Percentiles rank a stretch among this genome's conserved stretches.
These are phyloP conservation scores for Trametes gibbosa DNA, from an alignment of 768 basidiomycete genomes.

Conservation along the genomic window DNA sequence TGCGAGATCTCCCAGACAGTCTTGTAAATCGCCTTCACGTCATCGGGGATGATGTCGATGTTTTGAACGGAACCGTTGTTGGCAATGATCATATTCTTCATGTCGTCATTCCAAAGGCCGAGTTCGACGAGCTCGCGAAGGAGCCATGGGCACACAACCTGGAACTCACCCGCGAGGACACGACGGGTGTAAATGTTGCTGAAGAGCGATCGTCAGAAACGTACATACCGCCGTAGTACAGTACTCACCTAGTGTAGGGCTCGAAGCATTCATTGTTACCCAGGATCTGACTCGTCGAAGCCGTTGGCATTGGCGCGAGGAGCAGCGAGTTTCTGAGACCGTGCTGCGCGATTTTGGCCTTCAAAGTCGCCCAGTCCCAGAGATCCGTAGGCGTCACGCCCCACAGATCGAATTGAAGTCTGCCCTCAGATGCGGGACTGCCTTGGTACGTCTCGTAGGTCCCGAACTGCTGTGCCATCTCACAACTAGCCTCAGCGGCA, in stretches of 20 bases:
- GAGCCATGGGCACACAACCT: constrained; percentile 98
- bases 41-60: constrained; percentile 83
- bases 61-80: constrained; percentile 88
- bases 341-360: constrained; percentile 76
- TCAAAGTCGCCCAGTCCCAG: constrained; percentile 92
- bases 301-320: constrained; percentile 98
- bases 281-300: constrained; percentile 96
- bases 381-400: constrained; percentile 80
- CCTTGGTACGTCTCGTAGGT: constrained; percentile 89
- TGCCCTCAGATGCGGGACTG: constrained; percentile 84
- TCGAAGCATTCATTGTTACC: constrained; percentile 99
- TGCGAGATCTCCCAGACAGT: constrained; percentile 99
- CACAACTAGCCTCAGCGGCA: constrained; percentile 85
- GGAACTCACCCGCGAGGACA: constrained; percentile 99
- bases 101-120: constrained; percentile 94
- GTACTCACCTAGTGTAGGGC: constrained; percentile 84
- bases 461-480: constrained; percentile 76
- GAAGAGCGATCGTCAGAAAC: background rate
- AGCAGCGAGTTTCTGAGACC: constrained; percentile 91
- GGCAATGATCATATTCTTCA: constrained; percentile 99
- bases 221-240: background rate
- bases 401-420: constrained; percentile 95
- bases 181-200: constrained; percentile 99
- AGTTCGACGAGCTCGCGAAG: constrained; percentile 96
- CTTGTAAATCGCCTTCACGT: constrained; percentile 98